Percentiles rank a stretch among this genome's conserved stretches.
These are phyloP conservation scores for Linaria vulgaris DNA, from an alignment of 257 asterid genomes.

Conservation along the genomic window DNA sequence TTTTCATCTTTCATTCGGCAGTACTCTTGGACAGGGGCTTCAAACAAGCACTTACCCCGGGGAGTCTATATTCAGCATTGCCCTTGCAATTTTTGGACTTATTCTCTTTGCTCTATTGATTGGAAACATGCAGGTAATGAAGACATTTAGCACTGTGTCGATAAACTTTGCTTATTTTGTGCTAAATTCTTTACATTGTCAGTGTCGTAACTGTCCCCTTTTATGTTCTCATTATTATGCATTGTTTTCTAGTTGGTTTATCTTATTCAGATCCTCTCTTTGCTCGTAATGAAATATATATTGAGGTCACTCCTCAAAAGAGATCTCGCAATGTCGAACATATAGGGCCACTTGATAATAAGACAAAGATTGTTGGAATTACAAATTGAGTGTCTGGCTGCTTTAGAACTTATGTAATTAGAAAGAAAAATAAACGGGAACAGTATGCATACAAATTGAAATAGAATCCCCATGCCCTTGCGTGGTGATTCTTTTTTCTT, in stretches of 20 bases:
- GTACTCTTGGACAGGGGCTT: slow-evolving; percentile 99
- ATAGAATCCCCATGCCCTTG: too few relatives aligned
- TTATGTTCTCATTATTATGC: neutral
- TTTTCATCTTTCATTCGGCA: slow-evolving; percentile 36
- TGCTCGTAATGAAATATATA: neutral
- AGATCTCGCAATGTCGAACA: neutral
- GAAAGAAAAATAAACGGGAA: too few relatives aligned
- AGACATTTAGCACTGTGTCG: neutral
- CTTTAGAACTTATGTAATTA: too few relatives aligned
- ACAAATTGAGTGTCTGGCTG: too few relatives aligned
- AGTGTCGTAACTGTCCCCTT: neutral
- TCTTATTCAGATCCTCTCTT: neutral
- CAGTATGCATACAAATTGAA: too few relatives aligned
- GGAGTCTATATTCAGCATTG: slow-evolving; percentile 93
- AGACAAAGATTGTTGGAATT: too few relatives aligned
- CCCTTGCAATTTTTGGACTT: slow-evolving; percentile 92
- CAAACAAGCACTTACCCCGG: slow-evolving; percentile 94
- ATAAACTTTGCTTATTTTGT: slow-evolving; percentile 4
- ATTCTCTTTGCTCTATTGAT: slow-evolving; percentile 92
- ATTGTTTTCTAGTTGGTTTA: neutral
- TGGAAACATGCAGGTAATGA: slow-evolving; percentile 96
- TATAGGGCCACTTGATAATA: neutral
- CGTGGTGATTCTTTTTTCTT: too few relatives aligned
- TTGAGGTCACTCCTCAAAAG: neutral
- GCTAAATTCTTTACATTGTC: neutral